A percentile compares a stretch with the other conserved stretches of the same genome.
These are phyloP conservation scores for Butyriboletus loyo DNA, from an alignment of 768 basidiomycete species.

Conservation along the genomic window DNA sequence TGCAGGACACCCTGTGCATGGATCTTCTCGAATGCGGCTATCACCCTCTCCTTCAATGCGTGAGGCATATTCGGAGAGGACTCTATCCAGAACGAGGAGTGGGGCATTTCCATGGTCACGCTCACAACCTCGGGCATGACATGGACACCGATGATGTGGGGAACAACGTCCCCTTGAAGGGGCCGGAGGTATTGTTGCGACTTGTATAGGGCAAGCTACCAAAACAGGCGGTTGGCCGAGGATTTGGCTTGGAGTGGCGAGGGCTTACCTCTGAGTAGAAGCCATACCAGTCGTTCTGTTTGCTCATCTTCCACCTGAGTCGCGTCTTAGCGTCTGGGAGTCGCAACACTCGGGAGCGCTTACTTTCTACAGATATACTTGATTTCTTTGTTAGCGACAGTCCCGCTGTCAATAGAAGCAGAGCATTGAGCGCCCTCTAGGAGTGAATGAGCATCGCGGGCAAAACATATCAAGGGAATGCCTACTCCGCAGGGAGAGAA, in stretches of 20 bases:
- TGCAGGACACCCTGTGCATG: constrained; percentile 49
- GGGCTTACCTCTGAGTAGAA: constrained; percentile 38
- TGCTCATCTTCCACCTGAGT: constrained; percentile 33
- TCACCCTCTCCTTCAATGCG: constrained; percentile 48
- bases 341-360: constrained; percentile 2
- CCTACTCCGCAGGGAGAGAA: constrained; percentile 28
- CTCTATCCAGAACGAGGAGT: constrained; percentile 59
- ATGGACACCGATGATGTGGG: constrained; percentile 51
- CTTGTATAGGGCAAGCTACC: constrained; percentile 52
- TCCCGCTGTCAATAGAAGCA: constrained; percentile 36
- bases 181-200: constrained; percentile 42
- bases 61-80: constrained; percentile 56
- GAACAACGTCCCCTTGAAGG: constrained; percentile 53
- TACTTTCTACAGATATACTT: constrained; percentile 39
- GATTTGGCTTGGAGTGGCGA: constrained; percentile 13
- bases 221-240: constrained; percentile 3
- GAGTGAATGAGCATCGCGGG: constrained; percentile 5
- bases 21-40: constrained; percentile 48
- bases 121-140: constrained; percentile 37
- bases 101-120: constrained; percentile 52
- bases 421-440: constrained; percentile 37
- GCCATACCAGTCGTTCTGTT: constrained; percentile 35
- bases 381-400: constrained; percentile 25
- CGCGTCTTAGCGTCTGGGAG: background rate
- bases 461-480: background rate